These are phyloP conservation scores for Nitzschia palea DNA, from an alignment of 108 stramenopile species.

Conservation along the genomic window DNA sequence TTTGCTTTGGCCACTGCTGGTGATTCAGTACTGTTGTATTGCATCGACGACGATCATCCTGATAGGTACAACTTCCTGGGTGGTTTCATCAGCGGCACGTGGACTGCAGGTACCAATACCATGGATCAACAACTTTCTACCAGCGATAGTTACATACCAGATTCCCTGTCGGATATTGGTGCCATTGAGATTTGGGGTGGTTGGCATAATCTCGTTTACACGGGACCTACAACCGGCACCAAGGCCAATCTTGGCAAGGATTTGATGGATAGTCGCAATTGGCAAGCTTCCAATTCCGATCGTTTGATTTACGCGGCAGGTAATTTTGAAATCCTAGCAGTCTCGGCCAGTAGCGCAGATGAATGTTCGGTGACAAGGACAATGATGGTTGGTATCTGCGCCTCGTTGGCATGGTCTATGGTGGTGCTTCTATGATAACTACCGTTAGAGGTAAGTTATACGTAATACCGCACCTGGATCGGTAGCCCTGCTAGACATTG, in stretches of 20 bases:
- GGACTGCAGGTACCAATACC: not conserved
- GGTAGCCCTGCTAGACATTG: no score
- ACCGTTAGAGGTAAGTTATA: no score
- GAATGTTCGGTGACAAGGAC: not conserved
- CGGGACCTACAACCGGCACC: slow-evolving; percentile 9
- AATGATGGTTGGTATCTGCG: no score
- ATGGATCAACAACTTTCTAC: not conserved
- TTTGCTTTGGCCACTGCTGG: slow-evolving; percentile 30
- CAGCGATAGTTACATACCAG: slow-evolving; percentile 16
- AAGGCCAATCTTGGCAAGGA: not conserved
- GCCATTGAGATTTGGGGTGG: not conserved
- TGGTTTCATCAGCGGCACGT: not conserved
- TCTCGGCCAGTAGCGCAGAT: not conserved
- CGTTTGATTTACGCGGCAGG: not conserved
- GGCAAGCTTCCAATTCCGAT: slow-evolving; percentile 26
- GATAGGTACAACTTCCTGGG: no score
- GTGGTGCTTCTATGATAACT: no score
- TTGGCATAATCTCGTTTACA: slow-evolving; percentile 32
- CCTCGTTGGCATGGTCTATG: no score
- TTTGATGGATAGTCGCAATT: slow-evolving; percentile 10
- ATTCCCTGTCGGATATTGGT: slow-evolving; percentile 1
- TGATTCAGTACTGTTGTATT: slow-evolving; percentile 26
- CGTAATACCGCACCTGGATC: no score
- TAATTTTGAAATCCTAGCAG: not conserved
- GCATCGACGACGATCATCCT: not conserved